Conservation (phyloP, 2,329 filamentous ascomycete species). For the Penicillium griseofulvum region DNA sequence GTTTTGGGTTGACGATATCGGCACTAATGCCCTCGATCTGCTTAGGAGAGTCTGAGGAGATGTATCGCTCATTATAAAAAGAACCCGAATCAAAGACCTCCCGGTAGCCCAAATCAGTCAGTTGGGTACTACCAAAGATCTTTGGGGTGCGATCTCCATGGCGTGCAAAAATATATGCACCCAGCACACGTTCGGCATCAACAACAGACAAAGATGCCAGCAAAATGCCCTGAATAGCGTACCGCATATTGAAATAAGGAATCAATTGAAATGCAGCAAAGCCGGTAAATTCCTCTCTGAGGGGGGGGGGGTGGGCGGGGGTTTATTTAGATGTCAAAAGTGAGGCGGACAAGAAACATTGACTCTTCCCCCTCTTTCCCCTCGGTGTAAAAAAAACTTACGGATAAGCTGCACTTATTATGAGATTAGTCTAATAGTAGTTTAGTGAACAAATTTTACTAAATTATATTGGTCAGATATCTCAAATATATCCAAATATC, state of each 20-base stretch:
- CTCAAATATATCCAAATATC: no score
- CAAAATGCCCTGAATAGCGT: slow-evolving; percentile 24
- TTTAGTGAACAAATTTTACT: neutral
- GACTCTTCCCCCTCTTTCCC: neutral
- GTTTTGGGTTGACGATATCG: slow-evolving; percentile 64
- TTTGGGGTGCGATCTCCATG: slow-evolving; percentile 89
- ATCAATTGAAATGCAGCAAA: no score
- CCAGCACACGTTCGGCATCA: slow-evolving; percentile 67
- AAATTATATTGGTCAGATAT: neutral
- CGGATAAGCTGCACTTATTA: neutral
- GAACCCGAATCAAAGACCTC: slow-evolving; percentile 70
- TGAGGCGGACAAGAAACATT: slow-evolving; percentile 2
- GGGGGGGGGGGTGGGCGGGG: no score
- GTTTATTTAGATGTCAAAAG: neutral
- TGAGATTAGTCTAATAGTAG: neutral
- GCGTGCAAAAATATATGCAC: slow-evolving; percentile 82
- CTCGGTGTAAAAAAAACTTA: no score
- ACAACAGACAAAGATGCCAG: slow-evolving; percentile 26
- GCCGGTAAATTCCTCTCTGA: no score
- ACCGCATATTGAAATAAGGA: slow-evolving; percentile 23
- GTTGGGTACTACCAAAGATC: slow-evolving; percentile 63
- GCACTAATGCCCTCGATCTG: slow-evolving; percentile 66
- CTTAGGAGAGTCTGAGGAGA: slow-evolving; percentile 57
- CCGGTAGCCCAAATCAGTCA: slow-evolving; percentile 77
- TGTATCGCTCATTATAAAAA: slow-evolving; percentile 75